Percentiles rank a stretch among this genome's conserved stretches.
Conservation (phyloP, 352 stramenopile species). For the Globisporangium cederbergense region DNA sequence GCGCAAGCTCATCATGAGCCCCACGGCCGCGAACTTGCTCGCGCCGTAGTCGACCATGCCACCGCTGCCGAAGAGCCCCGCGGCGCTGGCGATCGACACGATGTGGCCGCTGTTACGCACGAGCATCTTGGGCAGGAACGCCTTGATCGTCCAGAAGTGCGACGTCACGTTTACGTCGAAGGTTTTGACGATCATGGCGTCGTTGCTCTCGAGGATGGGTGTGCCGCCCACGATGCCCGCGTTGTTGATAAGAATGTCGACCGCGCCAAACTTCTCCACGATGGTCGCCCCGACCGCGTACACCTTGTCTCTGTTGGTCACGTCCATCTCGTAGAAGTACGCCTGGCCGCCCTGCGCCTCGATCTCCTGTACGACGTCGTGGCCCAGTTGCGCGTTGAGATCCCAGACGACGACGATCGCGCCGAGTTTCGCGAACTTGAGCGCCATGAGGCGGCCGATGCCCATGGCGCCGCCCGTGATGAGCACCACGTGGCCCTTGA, state of each 20-base stretch:
- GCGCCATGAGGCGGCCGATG: constrained; percentile 36
- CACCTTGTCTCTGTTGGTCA: constrained; percentile 29
- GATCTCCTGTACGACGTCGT: constrained; percentile 32
- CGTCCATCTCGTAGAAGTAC: constrained; percentile 33
- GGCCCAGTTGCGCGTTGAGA: constrained; percentile 27
- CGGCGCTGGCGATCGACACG: too few species aligned
- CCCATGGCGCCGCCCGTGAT: constrained; percentile 57
- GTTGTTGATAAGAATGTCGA: constrained; percentile 54
- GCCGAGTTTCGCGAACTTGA: constrained; percentile 34
- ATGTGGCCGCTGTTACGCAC: too few species aligned
- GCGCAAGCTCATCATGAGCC: constrained; percentile 41
- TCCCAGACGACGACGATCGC: constrained; percentile 41
- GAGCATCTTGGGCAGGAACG: too few species aligned
- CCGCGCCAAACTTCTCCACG: constrained; percentile 22
- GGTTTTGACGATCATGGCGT: too few species aligned
- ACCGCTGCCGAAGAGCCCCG: constrained; percentile 25
- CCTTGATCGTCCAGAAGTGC: too few species aligned
- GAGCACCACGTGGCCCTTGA: constrained; percentile 48
- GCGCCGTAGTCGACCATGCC: constrained; percentile 44
- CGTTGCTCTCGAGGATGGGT: constrained; percentile 29
- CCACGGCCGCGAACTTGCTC: constrained; percentile 39
- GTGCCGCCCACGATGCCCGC: constrained; percentile 44
- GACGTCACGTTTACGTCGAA: too few species aligned
- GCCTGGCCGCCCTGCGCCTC: constrained; percentile 18
- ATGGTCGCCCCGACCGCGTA: constrained; percentile 33